Evolutionary conservation across 1,139 yeast genomes (phyloP).

Genomic region (Debaryomyces nepalensis): DNA sequence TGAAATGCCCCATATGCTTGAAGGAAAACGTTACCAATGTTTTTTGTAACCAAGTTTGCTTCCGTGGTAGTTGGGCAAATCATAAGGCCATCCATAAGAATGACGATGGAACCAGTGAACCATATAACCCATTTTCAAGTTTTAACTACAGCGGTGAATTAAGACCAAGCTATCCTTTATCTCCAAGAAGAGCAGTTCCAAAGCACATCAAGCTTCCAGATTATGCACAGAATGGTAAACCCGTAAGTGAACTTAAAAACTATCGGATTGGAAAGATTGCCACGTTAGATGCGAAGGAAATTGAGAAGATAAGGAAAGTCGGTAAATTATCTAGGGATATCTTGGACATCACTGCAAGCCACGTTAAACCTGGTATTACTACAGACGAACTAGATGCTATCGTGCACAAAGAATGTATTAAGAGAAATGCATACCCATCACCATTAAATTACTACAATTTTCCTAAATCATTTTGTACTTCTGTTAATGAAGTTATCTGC

Average conservation of each 20-base stretch:
- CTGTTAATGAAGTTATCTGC: conserved; percentile 92
- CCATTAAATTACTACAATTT: conserved; percentile 93
- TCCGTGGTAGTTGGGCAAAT: conserved; percentile 71
- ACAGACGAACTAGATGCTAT: conserved; percentile 91
- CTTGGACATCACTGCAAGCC: conserved; percentile 83
- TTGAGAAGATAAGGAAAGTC: conserved; percentile 74
- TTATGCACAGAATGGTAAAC: conserved; percentile 81
- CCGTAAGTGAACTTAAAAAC: conserved; percentile 74
- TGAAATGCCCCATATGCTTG: conserved; percentile 92
- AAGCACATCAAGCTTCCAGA: conserved; percentile 78
- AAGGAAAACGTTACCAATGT: conserved; percentile 64
- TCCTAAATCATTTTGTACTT: conserved; percentile 92
- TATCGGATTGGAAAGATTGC: conserved; percentile 72
- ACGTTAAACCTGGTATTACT: conserved; percentile 83
- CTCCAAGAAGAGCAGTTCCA: conserved; percentile 73
- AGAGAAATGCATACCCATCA: conserved; percentile 91
- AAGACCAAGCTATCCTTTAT: conserved; percentile 81
- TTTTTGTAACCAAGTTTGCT: conserved; percentile 88
- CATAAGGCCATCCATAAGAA: conserved; percentile 56
- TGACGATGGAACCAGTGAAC: conserved; percentile 44
- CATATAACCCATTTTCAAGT: conserved; percentile 86
- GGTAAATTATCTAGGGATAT: conserved; percentile 84
- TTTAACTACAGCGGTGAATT: conserved; percentile 74
- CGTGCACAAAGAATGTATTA: conserved; percentile 86
- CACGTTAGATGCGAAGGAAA: conserved; percentile 63